Conservation (phyloP, 768 basidiomycete species). For the Nidularia pulvinata region DNA sequence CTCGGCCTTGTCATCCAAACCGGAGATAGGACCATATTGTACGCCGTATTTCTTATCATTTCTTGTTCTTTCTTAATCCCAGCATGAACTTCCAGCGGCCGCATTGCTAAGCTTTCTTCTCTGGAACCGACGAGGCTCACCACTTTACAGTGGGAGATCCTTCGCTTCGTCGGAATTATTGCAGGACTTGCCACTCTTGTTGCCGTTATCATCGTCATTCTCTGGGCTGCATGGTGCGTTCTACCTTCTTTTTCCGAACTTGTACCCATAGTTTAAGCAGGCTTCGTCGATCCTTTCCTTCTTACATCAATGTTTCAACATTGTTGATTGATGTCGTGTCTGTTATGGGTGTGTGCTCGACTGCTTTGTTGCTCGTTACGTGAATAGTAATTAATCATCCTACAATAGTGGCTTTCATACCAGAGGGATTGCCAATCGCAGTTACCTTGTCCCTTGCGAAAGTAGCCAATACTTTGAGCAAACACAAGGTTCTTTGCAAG, state of each 20-base stretch:
- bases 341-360: constrained; percentile 37
- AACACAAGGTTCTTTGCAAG: constrained; percentile 48
- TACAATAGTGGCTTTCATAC: constrained; percentile 36
- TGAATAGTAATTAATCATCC: not conserved
- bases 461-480: constrained; percentile 32
- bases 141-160: constrained; percentile 53
- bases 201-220: constrained; percentile 46
- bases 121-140: constrained; percentile 33
- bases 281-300: constrained; percentile 35
- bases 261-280: constrained; percentile 21
- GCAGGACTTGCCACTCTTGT: constrained; percentile 39
- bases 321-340: constrained; percentile 60
- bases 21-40: constrained; percentile 50
- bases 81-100: constrained; percentile 16
- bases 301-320: constrained; percentile 45
- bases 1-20: constrained; percentile 45
- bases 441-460: constrained; percentile 54
- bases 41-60: constrained; percentile 1
- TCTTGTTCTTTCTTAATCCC: not conserved
- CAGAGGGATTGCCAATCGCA: constrained; percentile 52
- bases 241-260: not conserved
- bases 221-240: constrained; percentile 34
- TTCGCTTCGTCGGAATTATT: constrained; percentile 54
- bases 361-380: constrained; percentile 1
- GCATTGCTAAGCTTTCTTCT: constrained; percentile 34